Conservation (phyloP, 495 filamentous ascomycete species). For the Xanthoparmelia taractica region DNA sequence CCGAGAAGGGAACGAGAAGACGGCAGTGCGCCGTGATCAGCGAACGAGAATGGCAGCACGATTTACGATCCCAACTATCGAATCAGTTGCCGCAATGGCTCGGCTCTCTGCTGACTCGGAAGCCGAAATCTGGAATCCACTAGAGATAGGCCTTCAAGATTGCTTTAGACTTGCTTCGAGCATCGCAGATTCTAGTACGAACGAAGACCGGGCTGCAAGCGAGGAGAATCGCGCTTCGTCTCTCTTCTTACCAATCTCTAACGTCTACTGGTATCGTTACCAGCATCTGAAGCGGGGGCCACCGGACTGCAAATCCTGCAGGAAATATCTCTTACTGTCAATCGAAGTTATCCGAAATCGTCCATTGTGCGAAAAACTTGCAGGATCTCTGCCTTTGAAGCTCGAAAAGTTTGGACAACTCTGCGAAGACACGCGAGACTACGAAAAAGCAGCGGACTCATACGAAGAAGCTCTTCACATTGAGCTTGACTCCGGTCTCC, state of each 20-base stretch:
- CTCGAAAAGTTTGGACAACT: constrained; percentile 46
- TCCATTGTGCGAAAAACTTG: constrained; percentile 35
- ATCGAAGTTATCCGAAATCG: constrained; percentile 39
- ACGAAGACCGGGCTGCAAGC: constrained; percentile 24
- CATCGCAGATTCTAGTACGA: constrained; percentile 32
- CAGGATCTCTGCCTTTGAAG: constrained; percentile 46
- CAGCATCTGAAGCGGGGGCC: constrained; percentile 42
- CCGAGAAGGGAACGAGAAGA: constrained; percentile 38
- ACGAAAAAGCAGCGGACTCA: constrained; percentile 33
- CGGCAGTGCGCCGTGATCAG: constrained; percentile 47
- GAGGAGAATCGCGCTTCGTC: constrained; percentile 19
- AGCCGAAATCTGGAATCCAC: constrained; percentile 17
- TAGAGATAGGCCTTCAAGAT: constrained; percentile 50
- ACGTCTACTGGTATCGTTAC: constrained; percentile 66
- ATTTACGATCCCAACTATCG: constrained; percentile 42
- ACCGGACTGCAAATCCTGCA: constrained; percentile 32
- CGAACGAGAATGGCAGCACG: constrained; percentile 44
- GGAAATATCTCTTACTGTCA: constrained; percentile 43
- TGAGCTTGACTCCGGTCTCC: constrained; percentile 39
- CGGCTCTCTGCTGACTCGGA: constrained; percentile 33
- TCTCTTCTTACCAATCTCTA: constrained; percentile 56
- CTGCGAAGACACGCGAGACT: constrained; percentile 36
- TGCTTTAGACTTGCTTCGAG: constrained; percentile 44
- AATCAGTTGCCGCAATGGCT: constrained; percentile 47
- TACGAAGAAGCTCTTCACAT: constrained; percentile 41